Evolutionary conservation across 2,329 filamentous ascomycete species (phyloP).

Genomic region (Seiridium unicorne): DNA sequence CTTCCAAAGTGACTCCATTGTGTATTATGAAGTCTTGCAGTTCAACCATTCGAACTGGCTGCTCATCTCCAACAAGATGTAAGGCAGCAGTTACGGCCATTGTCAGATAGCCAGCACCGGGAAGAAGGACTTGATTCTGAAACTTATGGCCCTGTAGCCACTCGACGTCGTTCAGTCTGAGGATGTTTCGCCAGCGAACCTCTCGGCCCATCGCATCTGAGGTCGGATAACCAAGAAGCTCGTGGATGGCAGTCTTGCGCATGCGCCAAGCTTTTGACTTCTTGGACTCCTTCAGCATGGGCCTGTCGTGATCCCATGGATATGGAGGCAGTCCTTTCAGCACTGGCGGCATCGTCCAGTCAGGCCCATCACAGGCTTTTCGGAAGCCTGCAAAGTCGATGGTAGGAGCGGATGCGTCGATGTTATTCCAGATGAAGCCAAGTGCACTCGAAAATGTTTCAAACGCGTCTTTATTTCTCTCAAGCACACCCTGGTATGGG

Average conservation of each 20-base stretch:
- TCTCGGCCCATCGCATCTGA: slow-evolving; percentile 25
- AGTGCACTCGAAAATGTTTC: not conserved
- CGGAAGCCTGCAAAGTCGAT: not conserved
- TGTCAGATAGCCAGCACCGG: slow-evolving; percentile 37
- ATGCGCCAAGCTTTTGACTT: slow-evolving; percentile 31
- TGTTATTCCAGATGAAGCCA: not conserved
- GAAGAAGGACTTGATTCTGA: slow-evolving; percentile 36
- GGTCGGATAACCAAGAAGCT: slow-evolving; percentile 26
- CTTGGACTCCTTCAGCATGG: slow-evolving; percentile 35
- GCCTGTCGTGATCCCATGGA: slow-evolving; percentile 26
- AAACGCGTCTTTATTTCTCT: not conserved
- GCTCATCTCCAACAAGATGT: not conserved
- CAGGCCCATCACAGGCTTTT: not conserved
- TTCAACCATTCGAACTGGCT: not conserved
- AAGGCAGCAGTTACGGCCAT: slow-evolving; percentile 37
- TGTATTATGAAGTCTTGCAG: not conserved
- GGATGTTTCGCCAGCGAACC: slow-evolving; percentile 30
- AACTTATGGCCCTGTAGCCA: slow-evolving; percentile 36
- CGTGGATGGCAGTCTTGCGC: slow-evolving; percentile 16
- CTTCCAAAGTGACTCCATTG: not conserved
- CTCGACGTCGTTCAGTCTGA: slow-evolving; percentile 28
- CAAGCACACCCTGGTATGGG: not conserved
- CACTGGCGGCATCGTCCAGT: not conserved
- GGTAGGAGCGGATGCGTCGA: not conserved
- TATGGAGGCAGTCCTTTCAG: not conserved